phyloP scores from a whole-genome alignment of 345 rosid species.

The Populus simonii region DNA sequence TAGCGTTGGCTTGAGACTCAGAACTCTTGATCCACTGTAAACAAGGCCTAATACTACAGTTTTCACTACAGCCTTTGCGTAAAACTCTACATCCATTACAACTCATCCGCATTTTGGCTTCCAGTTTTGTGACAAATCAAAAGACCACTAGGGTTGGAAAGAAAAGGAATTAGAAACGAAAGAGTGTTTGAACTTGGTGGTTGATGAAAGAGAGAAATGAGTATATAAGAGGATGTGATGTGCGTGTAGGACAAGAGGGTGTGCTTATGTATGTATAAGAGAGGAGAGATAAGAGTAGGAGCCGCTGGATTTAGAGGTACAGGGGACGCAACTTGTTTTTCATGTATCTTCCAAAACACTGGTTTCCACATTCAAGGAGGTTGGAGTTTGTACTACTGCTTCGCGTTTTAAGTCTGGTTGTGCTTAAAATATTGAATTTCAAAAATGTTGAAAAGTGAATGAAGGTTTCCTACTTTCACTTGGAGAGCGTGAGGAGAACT shows the following conservation, averaged over 20 bases:
- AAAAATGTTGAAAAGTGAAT: background rate
- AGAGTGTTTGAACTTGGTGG: background rate
- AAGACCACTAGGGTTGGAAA: background rate
- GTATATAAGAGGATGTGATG: background rate
- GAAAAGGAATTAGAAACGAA: background rate
- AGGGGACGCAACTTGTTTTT: constrained; percentile 38
- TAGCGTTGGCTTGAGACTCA: constrained; percentile 91
- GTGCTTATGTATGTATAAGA: too few species aligned
- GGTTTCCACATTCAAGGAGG: constrained; percentile 44
- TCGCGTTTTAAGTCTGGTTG: background rate
- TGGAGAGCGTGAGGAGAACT: background rate
- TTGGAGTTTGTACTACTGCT: background rate
- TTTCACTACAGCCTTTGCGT: constrained; percentile 90
- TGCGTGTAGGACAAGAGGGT: background rate
- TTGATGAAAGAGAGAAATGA: background rate
- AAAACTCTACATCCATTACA: constrained; percentile 98
- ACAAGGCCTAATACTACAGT: constrained; percentile 87
- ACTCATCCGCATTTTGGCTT: constrained; percentile 54
- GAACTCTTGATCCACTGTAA: constrained; percentile 93
- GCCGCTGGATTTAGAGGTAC: constrained; percentile 39
- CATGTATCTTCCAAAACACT: constrained; percentile 17
- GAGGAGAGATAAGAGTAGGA: constrained; percentile 1
- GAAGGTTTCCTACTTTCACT: background rate
- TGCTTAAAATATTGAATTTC: background rate
- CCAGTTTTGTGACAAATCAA: background rate